Conservation (phyloP, 345 rosid genomes). For the Leavenworthia alabamica region DNA sequence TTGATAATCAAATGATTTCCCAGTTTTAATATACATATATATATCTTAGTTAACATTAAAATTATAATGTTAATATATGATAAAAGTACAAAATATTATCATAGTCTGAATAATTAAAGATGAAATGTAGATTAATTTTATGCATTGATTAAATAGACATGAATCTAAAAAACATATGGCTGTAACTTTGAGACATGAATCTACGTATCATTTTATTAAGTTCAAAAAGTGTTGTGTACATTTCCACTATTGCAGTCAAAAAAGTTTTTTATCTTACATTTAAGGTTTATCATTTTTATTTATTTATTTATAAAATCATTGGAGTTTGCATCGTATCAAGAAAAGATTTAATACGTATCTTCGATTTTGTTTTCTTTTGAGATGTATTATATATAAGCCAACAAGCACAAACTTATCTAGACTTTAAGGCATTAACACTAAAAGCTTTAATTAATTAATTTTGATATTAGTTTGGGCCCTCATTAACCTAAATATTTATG, state of each 20-base stretch:
- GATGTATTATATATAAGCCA: conserved; percentile 27
- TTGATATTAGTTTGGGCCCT: background rate
- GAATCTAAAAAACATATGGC: conserved; percentile 24
- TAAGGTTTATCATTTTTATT: background rate
- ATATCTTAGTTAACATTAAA: no score
- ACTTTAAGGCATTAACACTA: conserved; percentile 25
- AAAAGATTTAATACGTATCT: conserved; percentile 29
- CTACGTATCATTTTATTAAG: conserved; percentile 22
- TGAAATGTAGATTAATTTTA: no score
- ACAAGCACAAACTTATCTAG: conserved; percentile 8
- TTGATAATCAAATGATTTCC: background rate
- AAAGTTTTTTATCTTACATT: background rate
- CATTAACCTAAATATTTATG: background rate
- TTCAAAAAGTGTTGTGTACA: conserved; percentile 30
- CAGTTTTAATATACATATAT: background rate
- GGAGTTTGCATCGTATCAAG: conserved; percentile 30
- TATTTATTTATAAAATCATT: background rate
- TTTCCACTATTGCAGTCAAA: conserved; percentile 34
- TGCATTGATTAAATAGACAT: background rate
- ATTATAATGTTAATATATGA: background rate
- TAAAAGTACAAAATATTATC: no score
- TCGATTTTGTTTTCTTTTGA: conserved; percentile 25
- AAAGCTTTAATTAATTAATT: background rate
- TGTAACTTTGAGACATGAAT: conserved; percentile 33
- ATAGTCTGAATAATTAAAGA: no score